These are phyloP conservation scores for Arxiozyma slooffiae DNA, from an alignment of 1,139 yeast genomes.

Conservation along the genomic window DNA sequence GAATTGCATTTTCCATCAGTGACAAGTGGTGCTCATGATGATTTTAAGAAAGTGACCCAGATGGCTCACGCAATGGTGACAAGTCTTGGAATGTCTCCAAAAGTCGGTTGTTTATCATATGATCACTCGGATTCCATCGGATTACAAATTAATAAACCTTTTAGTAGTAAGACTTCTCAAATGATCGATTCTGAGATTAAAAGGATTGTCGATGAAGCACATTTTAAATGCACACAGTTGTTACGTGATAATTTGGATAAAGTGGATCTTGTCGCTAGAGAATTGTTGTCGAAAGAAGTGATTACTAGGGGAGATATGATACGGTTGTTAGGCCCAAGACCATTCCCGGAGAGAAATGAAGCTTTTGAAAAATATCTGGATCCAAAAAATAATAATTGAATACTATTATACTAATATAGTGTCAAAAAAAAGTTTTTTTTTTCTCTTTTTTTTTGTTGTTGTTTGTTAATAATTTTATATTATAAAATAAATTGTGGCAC, in stretches of 20 bases:
- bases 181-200: conserved; percentile 77
- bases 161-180: conserved; percentile 76
- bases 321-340: conserved; percentile 75
- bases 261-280: conserved; percentile 80
- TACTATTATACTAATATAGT: no score
- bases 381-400: conserved; percentile 8
- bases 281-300: conserved; percentile 71
- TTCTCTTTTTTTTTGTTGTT: no score
- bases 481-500: background rate
- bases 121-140: conserved; percentile 44
- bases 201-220: conserved; percentile 70
- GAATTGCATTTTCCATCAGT: conserved; percentile 83
- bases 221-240: conserved; percentile 55
- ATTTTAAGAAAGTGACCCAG: conserved; percentile 89
- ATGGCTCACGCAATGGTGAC: conserved; percentile 94
- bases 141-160: conserved; percentile 68
- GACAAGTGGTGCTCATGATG: conserved; percentile 93
- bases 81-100: conserved; percentile 79
- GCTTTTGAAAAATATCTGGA: conserved; percentile 79
- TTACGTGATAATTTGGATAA: conserved; percentile 61
- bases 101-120: conserved; percentile 74
- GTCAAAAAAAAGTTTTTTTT: no score
- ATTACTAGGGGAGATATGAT: conserved; percentile 88
- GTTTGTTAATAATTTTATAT: no score
- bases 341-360: conserved; percentile 81